A percentile compares a stretch with the other conserved stretches of the same genome.
These are phyloP conservation scores for Candida michaelii DNA, from an alignment of 805 yeast genomes.

Conservation along the genomic window DNA sequence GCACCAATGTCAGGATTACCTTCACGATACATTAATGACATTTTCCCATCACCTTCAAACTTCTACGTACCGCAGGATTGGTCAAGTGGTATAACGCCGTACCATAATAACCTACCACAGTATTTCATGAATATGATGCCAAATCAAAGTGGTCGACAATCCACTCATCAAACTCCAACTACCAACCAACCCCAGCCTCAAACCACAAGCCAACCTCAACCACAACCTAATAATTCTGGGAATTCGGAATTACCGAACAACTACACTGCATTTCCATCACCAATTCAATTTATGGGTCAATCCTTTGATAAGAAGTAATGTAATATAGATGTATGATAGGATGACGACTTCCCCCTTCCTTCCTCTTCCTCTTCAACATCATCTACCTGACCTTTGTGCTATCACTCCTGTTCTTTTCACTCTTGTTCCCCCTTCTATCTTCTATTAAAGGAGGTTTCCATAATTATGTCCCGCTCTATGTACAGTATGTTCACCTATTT, in stretches of 20 bases:
- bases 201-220: constrained; percentile 10
- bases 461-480: too few species aligned
- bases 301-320: constrained; percentile 10
- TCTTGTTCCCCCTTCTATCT: too few species aligned
- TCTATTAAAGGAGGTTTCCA: too few species aligned
- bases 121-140: constrained; percentile 33
- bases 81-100: constrained; percentile 42
- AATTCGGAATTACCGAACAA: constrained; percentile 1
- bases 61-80: constrained; percentile 58
- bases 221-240: background rate
- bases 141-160: constrained; percentile 8
- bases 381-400: too few species aligned
- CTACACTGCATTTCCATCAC: constrained; percentile 18
- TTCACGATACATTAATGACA: constrained; percentile 66
- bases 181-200: background rate
- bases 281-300: constrained; percentile 37
- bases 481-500: too few species aligned
- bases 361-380: too few species aligned
- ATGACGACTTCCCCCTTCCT: too few species aligned
- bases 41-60: constrained; percentile 80
- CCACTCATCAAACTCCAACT: constrained; percentile 1
- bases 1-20: constrained; percentile 74
- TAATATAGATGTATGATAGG: constrained; percentile 3
- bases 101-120: constrained; percentile 32
- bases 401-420: too few species aligned